Evolutionary conservation across 306 rosid genomes (phyloP).

Genomic region (Castanea sativa): DNA sequence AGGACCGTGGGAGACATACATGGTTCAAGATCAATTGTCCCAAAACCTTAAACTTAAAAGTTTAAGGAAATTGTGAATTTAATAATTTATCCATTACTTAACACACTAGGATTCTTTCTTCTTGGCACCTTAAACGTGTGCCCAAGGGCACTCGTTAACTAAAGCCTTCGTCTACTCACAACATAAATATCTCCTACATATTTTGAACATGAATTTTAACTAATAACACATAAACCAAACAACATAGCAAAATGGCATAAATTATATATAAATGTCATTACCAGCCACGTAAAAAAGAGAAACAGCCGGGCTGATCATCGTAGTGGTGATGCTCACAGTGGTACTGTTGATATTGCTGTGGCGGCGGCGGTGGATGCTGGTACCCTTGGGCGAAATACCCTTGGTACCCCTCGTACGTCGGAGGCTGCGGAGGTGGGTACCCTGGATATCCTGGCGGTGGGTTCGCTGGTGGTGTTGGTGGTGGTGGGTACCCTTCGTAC

Average conservation of each 20-base stretch:
- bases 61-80: too few relatives aligned
- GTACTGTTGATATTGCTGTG: conserved; percentile 32
- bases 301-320: conserved; percentile 31
- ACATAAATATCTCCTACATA: too few relatives aligned
- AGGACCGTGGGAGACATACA: too few relatives aligned
- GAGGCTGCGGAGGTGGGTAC: conserved; percentile 46
- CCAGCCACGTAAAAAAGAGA: conserved; percentile 73
- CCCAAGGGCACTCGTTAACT: too few relatives aligned
- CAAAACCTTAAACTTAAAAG: too few relatives aligned
- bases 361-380: conserved; percentile 53
- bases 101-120: too few relatives aligned
- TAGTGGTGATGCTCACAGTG: conserved; percentile 49
- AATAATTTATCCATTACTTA: too few relatives aligned
- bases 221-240: too few relatives aligned
- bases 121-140: too few relatives aligned
- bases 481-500: conserved; percentile 28
- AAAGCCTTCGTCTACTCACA: too few relatives aligned
- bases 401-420: conserved; percentile 68
- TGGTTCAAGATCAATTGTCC: too few relatives aligned
- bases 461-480: conserved; percentile 45
- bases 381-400: conserved; percentile 66
- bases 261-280: conserved; percentile 7
- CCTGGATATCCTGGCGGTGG: conserved; percentile 36
- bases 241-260: background rate
- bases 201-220: too few relatives aligned